phyloP scores from a whole-genome alignment of 441 rosid species.

The Viola pubescens region DNA sequence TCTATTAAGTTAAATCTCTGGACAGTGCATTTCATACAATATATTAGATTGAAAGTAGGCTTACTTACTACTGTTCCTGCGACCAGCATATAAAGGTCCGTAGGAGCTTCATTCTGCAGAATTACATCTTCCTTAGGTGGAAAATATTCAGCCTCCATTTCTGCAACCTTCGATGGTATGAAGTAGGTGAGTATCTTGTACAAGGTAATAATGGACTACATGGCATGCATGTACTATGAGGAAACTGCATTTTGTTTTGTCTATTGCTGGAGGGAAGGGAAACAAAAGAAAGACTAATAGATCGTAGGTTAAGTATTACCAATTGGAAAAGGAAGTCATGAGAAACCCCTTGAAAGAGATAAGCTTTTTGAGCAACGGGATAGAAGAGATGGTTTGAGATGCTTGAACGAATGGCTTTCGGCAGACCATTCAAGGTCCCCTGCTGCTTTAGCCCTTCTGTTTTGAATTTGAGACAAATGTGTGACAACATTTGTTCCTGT shows the following conservation, averaged over 20 bases:
- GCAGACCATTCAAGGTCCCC: slow-evolving; percentile 70
- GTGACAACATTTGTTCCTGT: slow-evolving; percentile 85
- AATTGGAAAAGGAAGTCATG: slow-evolving; percentile 66
- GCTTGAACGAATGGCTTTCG: slow-evolving; percentile 89
- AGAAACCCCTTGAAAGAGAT: slow-evolving; percentile 73
- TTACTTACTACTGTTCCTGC: slow-evolving; percentile 79
- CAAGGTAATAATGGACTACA: background rate
- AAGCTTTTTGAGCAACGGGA: slow-evolving; percentile 40
- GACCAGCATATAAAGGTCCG: slow-evolving; percentile 79
- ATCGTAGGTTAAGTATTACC: slow-evolving; percentile 30
- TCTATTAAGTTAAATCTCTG: slow-evolving; percentile 4
- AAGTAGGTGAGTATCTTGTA: slow-evolving; percentile 4
- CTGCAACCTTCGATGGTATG: slow-evolving; percentile 48
- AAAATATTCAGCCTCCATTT: slow-evolving; percentile 83
- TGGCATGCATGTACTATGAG: background rate
- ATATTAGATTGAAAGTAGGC: slow-evolving; percentile 11
- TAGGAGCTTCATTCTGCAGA: slow-evolving; percentile 75
- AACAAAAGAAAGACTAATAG: background rate
- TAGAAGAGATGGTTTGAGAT: slow-evolving; percentile 78
- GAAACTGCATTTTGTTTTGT: background rate
- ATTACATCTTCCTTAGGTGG: slow-evolving; percentile 83
- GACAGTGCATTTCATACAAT: background rate
- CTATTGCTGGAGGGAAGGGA: background rate
- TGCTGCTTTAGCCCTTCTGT: slow-evolving; percentile 81
- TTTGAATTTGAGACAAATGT: slow-evolving; percentile 82